Conservation (phyloP, 306 rosid genomes). For the Albizia julibrissin region DNA sequence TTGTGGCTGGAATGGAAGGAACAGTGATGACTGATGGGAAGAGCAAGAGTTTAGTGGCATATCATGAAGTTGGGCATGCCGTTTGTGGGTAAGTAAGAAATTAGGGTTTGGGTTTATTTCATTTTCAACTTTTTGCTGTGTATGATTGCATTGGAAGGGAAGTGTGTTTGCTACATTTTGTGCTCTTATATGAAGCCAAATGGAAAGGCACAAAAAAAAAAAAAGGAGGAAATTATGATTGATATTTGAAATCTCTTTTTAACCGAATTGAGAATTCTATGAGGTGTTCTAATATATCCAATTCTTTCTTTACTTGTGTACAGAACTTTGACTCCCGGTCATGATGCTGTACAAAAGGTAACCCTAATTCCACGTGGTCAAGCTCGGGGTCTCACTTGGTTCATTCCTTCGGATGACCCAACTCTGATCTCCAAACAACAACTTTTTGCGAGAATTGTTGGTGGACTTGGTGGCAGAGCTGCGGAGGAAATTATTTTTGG, state of each 20-base stretch:
- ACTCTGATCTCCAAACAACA: constrained; percentile 95
- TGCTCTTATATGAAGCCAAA: not conserved
- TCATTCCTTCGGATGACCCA: constrained; percentile 94
- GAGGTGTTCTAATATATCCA: constrained; percentile 28
- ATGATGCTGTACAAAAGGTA: constrained; percentile 91
- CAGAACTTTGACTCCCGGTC: constrained; percentile 98
- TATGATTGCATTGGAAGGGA: not conserved
- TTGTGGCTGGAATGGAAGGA: constrained; percentile 99
- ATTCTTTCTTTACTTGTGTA: constrained; percentile 31
- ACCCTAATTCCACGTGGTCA: constrained; percentile 95
- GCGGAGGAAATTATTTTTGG: constrained; percentile 97
- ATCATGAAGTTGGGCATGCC: constrained; percentile 99
- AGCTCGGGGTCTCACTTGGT: constrained; percentile 99
- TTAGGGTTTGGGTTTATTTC: constrained; percentile 19
- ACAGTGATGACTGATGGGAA: constrained; percentile 98
- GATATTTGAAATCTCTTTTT: constrained; percentile 10
- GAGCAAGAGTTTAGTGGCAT: constrained; percentile 95
- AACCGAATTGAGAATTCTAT: not conserved
- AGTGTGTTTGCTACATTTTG: constrained; percentile 3
- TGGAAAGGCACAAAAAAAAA: not conserved
- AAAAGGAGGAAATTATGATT: not conserved
- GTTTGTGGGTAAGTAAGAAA: constrained; percentile 79
- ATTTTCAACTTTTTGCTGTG: constrained; percentile 8
- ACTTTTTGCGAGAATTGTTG: constrained; percentile 97
- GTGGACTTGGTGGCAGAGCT: constrained; percentile 98